phyloP scores from a whole-genome alignment of 306 rosid genomes.

The Hylodesmum podocarpum region DNA sequence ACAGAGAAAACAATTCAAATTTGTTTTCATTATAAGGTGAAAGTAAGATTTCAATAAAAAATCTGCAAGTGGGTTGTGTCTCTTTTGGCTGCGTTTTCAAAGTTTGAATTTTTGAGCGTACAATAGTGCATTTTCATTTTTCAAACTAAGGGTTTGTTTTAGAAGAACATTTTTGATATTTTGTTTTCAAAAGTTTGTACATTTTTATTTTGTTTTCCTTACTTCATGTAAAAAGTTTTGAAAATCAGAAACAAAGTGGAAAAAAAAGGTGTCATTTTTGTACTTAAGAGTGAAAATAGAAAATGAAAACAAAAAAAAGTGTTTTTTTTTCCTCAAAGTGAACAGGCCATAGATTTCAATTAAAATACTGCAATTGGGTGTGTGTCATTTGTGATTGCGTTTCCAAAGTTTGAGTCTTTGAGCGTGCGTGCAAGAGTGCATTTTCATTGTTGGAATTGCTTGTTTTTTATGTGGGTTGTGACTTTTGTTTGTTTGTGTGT shows the following conservation, averaged over 20 bases:
- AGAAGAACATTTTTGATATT: neutral
- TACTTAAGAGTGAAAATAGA: neutral
- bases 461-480: conserved; percentile 1
- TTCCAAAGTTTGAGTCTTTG: conserved; percentile 26
- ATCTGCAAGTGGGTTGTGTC: conserved; percentile 1
- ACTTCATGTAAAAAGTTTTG: neutral
- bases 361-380: conserved; percentile 5
- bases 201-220: no score
- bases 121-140: conserved; percentile 11
- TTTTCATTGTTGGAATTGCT: neutral
- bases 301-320: no score
- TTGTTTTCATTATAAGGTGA: no score
- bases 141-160: neutral
- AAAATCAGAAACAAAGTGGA: neutral
- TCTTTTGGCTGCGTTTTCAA: neutral
- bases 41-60: neutral
- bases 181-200: neutral
- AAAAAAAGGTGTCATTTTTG: neutral
- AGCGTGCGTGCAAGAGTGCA: neutral
- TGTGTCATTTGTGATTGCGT: neutral
- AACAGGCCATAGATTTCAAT: neutral
- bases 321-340: neutral
- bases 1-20: no score
- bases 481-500: neutral
- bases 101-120: conserved; percentile 7